phyloP scores from a whole-genome alignment of 805 yeast species.

The Candida arabinofermentans region DNA sequence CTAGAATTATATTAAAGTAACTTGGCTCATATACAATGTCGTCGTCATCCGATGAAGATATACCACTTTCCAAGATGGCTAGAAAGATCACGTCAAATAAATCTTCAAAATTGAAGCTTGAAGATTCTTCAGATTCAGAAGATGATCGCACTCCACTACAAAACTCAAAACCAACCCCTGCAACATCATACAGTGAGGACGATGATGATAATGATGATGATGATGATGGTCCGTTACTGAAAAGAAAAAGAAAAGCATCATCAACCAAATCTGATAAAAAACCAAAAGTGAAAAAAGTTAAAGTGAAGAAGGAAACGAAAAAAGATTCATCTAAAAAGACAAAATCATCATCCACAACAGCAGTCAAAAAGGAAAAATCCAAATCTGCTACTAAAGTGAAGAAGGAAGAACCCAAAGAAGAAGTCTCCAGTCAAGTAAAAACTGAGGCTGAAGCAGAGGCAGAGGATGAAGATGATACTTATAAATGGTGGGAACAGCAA shows the following conservation, averaged over 20 bases:
- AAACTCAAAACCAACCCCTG: constrained; percentile 7
- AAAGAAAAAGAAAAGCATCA: constrained; percentile 6
- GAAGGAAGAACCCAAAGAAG: constrained; percentile 1
- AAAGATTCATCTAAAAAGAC: constrained; percentile 3
- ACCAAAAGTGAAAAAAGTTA: constrained; percentile 8
- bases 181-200: constrained; percentile 17
- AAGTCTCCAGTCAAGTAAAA: constrained; percentile 9
- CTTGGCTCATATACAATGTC: not conserved
- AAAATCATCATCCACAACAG: constrained; percentile 1
- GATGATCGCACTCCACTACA: constrained; percentile 9
- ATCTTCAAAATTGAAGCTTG: not conserved
- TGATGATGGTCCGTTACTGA: constrained; percentile 9
- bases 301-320: constrained; percentile 2
- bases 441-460: constrained; percentile 30
- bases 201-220: constrained; percentile 15
- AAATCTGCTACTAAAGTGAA: constrained; percentile 3
- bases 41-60: constrained; percentile 20
- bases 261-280: constrained; percentile 1
- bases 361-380: too few species aligned
- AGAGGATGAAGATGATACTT: constrained; percentile 56
- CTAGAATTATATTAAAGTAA: not conserved
- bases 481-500: constrained; percentile 80
- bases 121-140: constrained; percentile 9
- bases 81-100: too few species aligned
- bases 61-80: constrained; percentile 8